Evolutionary conservation across 306 rosid species (phyloP), one percentile per base, ranked within the genome.

Genomic region (Vigna trinervia): DNA sequence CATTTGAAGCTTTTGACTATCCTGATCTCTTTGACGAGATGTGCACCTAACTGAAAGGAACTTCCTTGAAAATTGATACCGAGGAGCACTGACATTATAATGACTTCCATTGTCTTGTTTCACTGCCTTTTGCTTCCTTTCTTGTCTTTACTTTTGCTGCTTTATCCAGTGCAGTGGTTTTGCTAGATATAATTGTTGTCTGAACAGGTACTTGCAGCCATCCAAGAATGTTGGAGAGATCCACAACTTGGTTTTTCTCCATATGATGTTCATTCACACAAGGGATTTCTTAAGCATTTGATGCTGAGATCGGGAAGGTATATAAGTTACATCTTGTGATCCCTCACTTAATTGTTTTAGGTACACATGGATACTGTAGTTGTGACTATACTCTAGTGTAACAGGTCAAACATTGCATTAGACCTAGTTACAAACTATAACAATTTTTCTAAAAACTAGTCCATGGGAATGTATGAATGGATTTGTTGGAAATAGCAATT

Each of bases 241-340:
- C 88, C 93, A 38, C 83, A 85, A 47, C 85, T 94, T 36, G 93
- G 93, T 77, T 84, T 92, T 56, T 90, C 92, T 83, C 96, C 98
- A 50, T 94, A 85, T 83, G 78, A 92, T 79, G 90, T 78, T 79
- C 87, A 85, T 84, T 86, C 93, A 82, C 97, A 94, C 87, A 43
- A 6, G 39, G 98, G 98, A 78, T 94, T 92, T 81, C 84, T 94
- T 28, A 94, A 94, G 96, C 98, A 94, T 90, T 79, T 94, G 80
- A 90, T 94, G 96, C 84, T 94, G 62, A 89, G 97, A 87, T 78
- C 93, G 19, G 98, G 98, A 88, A 92, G 98, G 98, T 94, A 90
- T 80, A 30, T 78, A 47, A 28, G 17, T 56, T 71, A 71, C 69
- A 52, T 56, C 38, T 51, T 47, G 39, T 46, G 51, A 60, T 80